Evolutionary conservation across 2,329 filamentous ascomycete genomes (phyloP).

Genomic region (Aspergillus novoparasiticus): DNA sequence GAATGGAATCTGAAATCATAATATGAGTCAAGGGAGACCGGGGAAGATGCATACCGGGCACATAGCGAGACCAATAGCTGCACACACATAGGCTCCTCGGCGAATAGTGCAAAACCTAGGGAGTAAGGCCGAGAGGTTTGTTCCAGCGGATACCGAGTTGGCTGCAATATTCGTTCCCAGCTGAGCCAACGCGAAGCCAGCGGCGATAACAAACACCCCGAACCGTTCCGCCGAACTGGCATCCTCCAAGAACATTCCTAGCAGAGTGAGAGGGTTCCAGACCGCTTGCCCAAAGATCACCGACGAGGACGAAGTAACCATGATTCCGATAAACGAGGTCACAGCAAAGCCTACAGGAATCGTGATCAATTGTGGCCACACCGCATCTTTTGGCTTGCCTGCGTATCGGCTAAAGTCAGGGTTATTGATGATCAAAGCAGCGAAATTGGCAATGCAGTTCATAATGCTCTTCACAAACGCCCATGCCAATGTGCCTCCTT

Average conservation of each 20-base stretch:
- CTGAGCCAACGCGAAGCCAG: not conserved
- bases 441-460: not conserved
- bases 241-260: not conserved
- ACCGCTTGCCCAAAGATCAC: not conserved
- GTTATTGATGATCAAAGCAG: not conserved
- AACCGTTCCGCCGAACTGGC: not conserved
- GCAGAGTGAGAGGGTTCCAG: not conserved
- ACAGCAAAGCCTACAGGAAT: not conserved
- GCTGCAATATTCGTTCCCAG: not conserved
- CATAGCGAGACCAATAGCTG: not conserved
- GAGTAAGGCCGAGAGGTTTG: not conserved
- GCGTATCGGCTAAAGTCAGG: not conserved
- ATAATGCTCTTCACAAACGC: not conserved
- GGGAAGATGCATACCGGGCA: not conserved
- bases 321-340: not conserved
- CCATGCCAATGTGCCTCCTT: not conserved
- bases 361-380: not conserved
- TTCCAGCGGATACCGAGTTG: not conserved
- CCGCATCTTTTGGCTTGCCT: not conserved
- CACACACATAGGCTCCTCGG: not conserved
- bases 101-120: not conserved
- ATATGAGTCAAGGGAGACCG: not conserved
- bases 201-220: not conserved
- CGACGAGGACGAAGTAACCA: not conserved
- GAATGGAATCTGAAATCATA: too few relatives aligned